Conservation (phyloP, 2,329 filamentous ascomycete genomes). For the Ophiostoma angusticollis region DNA sequence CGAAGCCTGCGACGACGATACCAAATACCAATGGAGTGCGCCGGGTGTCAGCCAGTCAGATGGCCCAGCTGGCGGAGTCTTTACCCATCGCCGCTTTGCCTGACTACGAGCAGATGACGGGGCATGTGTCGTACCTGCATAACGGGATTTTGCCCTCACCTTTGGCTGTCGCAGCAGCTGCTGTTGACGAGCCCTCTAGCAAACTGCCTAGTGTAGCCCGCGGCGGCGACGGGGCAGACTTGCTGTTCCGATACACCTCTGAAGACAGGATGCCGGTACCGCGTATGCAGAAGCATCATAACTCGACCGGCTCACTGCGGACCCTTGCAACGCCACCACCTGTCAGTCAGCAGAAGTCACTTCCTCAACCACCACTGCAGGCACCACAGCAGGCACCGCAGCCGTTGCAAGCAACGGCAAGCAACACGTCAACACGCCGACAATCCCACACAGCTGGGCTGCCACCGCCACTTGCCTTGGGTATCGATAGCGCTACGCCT, state of each 20-base stretch:
- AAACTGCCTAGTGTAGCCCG: no score
- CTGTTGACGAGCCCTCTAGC: no score
- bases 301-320: slow-evolving; percentile 13
- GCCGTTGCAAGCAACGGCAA: slow-evolving; percentile 8
- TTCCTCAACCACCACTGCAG: slow-evolving; percentile 9
- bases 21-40: slow-evolving; percentile 32
- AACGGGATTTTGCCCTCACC: no score
- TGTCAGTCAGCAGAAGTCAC: slow-evolving; percentile 26
- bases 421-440: slow-evolving; percentile 27
- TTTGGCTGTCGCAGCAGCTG: no score
- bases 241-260: not conserved
- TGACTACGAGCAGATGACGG: no score
- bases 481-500: slow-evolving; percentile 21
- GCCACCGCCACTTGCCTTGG: slow-evolving; percentile 30
- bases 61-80: slow-evolving; percentile 46
- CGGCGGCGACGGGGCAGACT: no score
- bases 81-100: slow-evolving; percentile 38
- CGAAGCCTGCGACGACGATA: no score
- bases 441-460: slow-evolving; percentile 38
- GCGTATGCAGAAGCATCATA: slow-evolving; percentile 1
- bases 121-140: no score
- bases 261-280: no score
- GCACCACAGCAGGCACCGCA: slow-evolving; percentile 15
- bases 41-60: slow-evolving; percentile 44
- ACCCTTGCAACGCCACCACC: slow-evolving; percentile 44